Base-by-base conservation (phyloP, 1,139 yeast species). In the Hansenula sp. region DNA sequence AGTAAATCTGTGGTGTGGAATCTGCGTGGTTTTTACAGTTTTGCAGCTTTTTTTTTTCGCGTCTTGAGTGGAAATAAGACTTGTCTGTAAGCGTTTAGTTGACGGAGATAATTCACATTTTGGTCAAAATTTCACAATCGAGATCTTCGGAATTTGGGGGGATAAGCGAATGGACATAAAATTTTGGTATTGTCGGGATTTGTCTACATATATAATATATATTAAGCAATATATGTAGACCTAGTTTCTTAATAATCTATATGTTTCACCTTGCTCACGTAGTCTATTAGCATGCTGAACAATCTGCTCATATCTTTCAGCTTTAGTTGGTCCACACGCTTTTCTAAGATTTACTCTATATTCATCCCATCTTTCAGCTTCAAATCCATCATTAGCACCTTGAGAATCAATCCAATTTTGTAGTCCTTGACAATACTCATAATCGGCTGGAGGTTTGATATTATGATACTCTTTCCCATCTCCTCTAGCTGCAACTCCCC, bases 381-480 rank as follows among this genome's bases (percentile, higher is more conserved):
- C 9, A 16, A 36, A 36, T 12, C 38, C 38, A 10, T 32, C 34
- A 13, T 22, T 22, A 3, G 12, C 12, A 6, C 21, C 32, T 14
- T 31, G 27, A 11, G 16, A 17, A 14, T 29, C 29, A 13, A 36
- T 36, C 2, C 10, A 17, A 6, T 13, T 18, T n/a, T 28, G 32
- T 16, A 36, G 16, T 16, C 25, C 29, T 13, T 20, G 16, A 29
- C 30, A 27, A 20, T 36, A 36, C 2, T 17, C 18, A 10, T 19
- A 11, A 29, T 36, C 38, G 5, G 17, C 11, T 9, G 31, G 30
- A 6, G 34, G 27, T 32, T 24, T n/a, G 4, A 32, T 11, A 11
- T 20, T n/a, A 29, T 41, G 44, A 16, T 30, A 38, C 1, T 13
- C 16, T 16, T 37, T 22, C 2, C 13, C 19, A 20, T 38, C 39